Evolutionary conservation across 805 yeast genomes (phyloP), one percentile per base, ranked within the genome.

Genomic region (Alloascoidea africana): DNA sequence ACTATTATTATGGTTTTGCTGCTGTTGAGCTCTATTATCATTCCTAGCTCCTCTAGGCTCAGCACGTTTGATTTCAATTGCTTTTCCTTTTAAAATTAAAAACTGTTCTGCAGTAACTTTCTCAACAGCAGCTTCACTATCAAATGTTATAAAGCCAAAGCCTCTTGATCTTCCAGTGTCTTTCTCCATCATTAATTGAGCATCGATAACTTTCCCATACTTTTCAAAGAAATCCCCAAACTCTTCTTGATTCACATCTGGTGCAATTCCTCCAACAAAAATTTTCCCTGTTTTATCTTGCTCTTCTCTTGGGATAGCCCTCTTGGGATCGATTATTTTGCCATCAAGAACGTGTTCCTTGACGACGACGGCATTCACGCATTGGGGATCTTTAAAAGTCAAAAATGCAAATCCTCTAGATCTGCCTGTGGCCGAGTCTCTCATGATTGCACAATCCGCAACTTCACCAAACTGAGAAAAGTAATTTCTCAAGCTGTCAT

Each of bases 121-220:
- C 50, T 87, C 96, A 34, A 89, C 96, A 13, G 96, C 96, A 35
- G 80, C 87, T 15, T 94, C 93, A 14, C 93, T 73, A 52, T 89
- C 97, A 59, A 81, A 89, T 11, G 98, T 89, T 44, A 89, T 86
- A 57, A 89, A 89, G 1, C 98, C 98, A 57, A 86, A 89, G 17
- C 98, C 98, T 62, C 97, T 73, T 2, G 96, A 85, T 52, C 94
- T 74, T 41, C 97, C 96, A 3, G 96, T 83, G 56, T 87, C 96
- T 59, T 89, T 89, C 58, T 89, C 96, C 47, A 89, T 72, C 98
- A 89, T 89, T 47, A 89, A 70, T 60, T 87, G 96, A 37, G 96
- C 94, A 59, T 89, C 97, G 48, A 89, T 81, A 41, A 89, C 87
- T 33, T 74, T 73, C 47, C 96, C 97, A 57, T 78, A 89, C 58